Evolutionary conservation across 1,284 basidiomycete genomes (phyloP).

Genomic region (Boletus sp.): DNA sequence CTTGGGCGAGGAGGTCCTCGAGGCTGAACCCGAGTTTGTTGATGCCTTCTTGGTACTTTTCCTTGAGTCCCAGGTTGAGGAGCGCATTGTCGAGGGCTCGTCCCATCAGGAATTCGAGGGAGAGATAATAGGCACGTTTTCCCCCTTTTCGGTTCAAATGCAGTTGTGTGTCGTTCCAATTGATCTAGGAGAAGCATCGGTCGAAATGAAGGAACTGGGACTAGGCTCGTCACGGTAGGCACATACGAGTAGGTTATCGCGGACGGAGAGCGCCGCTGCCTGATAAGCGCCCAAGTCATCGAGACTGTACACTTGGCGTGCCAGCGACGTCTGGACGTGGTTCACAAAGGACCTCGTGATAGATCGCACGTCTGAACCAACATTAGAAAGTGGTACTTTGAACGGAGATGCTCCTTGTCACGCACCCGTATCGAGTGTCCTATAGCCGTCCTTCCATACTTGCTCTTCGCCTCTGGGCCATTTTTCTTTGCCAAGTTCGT

Average conservation of each 20-base stretch:
- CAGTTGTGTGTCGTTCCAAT: conserved; percentile 78
- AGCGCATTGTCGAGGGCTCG: conserved; percentile 86
- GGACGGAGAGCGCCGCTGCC: conserved; percentile 73
- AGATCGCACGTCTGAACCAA: conserved; percentile 40
- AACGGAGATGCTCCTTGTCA: conserved; percentile 1
- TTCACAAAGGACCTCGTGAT: conserved; percentile 80
- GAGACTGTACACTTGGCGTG: conserved; percentile 83
- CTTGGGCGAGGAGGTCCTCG: conserved; percentile 81
- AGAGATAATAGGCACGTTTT: conserved; percentile 86
- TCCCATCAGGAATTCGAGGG: conserved; percentile 88
- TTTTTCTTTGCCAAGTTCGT: conserved; percentile 70
- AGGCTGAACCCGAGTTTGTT: conserved; percentile 80
- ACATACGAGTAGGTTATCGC: conserved; percentile 79
- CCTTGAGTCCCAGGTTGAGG: conserved; percentile 81
- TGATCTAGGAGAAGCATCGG: conserved; percentile 43
- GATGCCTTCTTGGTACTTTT: conserved; percentile 65
- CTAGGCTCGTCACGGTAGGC: neutral
- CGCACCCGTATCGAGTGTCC: conserved; percentile 56
- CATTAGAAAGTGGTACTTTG: neutral
- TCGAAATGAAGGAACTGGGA: neutral
- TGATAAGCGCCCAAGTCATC: conserved; percentile 81
- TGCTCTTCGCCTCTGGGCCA: conserved; percentile 84
- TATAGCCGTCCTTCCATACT: conserved; percentile 70
- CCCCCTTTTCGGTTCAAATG: conserved; percentile 67
- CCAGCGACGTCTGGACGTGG: conserved; percentile 84